Conservation (phyloP, 2,329 filamentous ascomycete species). For the Cladosporium sp. region DNA sequence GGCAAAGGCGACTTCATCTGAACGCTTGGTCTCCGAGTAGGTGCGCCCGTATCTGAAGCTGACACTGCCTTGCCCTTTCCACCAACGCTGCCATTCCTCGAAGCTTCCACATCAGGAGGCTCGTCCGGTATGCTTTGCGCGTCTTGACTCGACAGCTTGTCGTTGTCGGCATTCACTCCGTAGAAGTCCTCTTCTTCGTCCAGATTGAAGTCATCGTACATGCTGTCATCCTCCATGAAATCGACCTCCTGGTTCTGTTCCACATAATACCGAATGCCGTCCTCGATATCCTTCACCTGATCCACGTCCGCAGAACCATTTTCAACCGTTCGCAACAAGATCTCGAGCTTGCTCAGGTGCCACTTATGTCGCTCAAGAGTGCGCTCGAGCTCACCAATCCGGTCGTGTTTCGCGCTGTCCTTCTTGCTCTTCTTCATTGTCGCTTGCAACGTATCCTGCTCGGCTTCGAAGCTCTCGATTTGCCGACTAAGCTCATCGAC, state of each 20-base stretch:
- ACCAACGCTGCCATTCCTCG: conserved; percentile 45
- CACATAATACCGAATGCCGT: conserved; percentile 92
- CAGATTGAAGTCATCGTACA: conserved; percentile 91
- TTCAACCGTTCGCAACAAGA: conserved; percentile 82
- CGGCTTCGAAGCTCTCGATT: conserved; percentile 87
- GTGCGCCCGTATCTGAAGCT: conserved; percentile 52
- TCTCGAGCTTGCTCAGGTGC: conserved; percentile 88
- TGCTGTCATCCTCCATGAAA: conserved; percentile 86
- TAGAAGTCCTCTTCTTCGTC: conserved; percentile 87
- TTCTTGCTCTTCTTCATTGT: conserved; percentile 95
- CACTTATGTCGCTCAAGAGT: conserved; percentile 91
- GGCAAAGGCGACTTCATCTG: conserved; percentile 92
- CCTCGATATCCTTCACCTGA: conserved; percentile 81
- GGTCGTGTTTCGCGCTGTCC: conserved; percentile 73
- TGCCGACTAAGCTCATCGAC: conserved; percentile 91
- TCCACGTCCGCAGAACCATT: conserved; percentile 86
- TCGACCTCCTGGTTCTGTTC: conserved; percentile 82
- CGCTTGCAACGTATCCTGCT: conserved; percentile 77
- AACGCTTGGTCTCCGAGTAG: conserved; percentile 68
- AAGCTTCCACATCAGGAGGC: conserved; percentile 50
- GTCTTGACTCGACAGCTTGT: conserved; percentile 91
- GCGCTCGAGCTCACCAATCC: conserved; percentile 77
- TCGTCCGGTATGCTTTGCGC: conserved; percentile 89
- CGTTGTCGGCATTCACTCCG: conserved; percentile 72
- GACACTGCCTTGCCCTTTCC: conserved; percentile 42